Evolutionary conservation across 2,329 filamentous ascomycete genomes (phyloP), one percentile per base, ranked within the genome.

Genomic region (Trichoderma endophyticum): DNA sequence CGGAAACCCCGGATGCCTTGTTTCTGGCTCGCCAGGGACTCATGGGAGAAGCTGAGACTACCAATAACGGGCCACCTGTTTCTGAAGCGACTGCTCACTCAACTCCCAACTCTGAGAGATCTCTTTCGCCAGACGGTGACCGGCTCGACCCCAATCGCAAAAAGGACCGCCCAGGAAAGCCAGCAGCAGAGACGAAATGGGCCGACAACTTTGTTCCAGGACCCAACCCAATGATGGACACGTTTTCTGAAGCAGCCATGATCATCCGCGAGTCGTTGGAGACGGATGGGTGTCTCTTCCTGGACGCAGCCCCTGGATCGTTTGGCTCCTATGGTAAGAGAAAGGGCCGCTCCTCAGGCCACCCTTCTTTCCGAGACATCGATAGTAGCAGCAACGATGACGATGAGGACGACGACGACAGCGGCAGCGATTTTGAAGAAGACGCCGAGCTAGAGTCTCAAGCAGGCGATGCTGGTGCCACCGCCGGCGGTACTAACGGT

Each of bases 201-300:
- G 56, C 48, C 18, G 71, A 73, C 24, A 62, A 15, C 21, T 65
- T 73, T 28, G 61, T 59, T 4, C 63, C 62, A n/a, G 68, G 71
- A 1, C 63, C 71, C 6, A 73, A 73, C 54, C 71, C 71, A 14
- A 54, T 66, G 21, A 39, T 71, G 5, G 71, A 73, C 34, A 73
- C 71, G 7, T 73, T 73, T 48, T 73, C 67, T 15, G 71, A 83
- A 26, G 85, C 85, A 6, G 82, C 85, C 15, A 81, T 80, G 24
- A 78, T 86, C 1, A 79, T 87, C 11, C 76, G 82, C 1, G 78
- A 84, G 39, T 82, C 83, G 0, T 76, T 86, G 3, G 81, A 83
- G 18, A 79, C 82, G 0, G 82, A 84, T 15, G 84, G 84, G 0
- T 79, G 78, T 24, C 51, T 79, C 3, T 78, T 78, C 77, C 77